Evolutionary conservation across 2,329 filamentous ascomycete genomes (phyloP).

Genomic region (Lasiodiplodia gonubiensis): DNA sequence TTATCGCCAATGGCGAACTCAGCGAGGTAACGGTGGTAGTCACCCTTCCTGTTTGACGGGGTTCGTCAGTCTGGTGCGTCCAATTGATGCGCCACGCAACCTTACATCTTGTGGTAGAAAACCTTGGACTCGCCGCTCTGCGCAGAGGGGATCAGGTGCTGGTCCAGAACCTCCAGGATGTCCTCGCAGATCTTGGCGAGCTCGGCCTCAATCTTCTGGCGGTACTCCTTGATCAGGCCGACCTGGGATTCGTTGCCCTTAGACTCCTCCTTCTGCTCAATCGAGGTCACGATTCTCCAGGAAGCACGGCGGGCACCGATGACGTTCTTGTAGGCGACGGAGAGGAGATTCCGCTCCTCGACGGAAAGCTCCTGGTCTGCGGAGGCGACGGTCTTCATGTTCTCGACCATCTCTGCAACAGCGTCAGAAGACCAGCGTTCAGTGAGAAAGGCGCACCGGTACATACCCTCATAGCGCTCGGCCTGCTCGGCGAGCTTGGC

Average conservation of each 20-base stretch:
- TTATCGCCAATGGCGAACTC: conserved; percentile 94
- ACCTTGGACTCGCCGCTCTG: conserved; percentile 98
- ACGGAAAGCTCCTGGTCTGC: conserved; percentile 67
- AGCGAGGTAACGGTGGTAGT: conserved; percentile 94
- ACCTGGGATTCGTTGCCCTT: conserved; percentile 98
- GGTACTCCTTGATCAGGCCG: conserved; percentile 91
- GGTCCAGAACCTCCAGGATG: conserved; percentile 91
- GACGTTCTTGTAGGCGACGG: conserved; percentile 99
- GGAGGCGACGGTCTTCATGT: conserved; percentile 80
- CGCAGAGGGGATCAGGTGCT: conserved; percentile 92
- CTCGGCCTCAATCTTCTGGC: conserved; percentile 96
- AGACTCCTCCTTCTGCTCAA: conserved; percentile 99
- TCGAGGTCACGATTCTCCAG: conserved; percentile 99
- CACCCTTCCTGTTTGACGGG: conserved; percentile 75
- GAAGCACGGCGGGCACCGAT: conserved; percentile 97
- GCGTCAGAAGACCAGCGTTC: conserved; percentile 41
- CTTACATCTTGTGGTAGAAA: conserved; percentile 99
- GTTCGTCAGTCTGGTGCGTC: not conserved
- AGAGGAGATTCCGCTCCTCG: conserved; percentile 86
- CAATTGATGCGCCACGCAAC: not conserved
- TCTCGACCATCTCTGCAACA: conserved; percentile 86
- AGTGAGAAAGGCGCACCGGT: conserved; percentile 27
- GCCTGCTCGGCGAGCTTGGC: conserved; percentile 99
- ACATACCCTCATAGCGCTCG: conserved; percentile 94
- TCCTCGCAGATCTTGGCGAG: conserved; percentile 98